phyloP scores from a whole-genome alignment of 371 early-diverging fungal species.

The Mortierella sp. region DNA sequence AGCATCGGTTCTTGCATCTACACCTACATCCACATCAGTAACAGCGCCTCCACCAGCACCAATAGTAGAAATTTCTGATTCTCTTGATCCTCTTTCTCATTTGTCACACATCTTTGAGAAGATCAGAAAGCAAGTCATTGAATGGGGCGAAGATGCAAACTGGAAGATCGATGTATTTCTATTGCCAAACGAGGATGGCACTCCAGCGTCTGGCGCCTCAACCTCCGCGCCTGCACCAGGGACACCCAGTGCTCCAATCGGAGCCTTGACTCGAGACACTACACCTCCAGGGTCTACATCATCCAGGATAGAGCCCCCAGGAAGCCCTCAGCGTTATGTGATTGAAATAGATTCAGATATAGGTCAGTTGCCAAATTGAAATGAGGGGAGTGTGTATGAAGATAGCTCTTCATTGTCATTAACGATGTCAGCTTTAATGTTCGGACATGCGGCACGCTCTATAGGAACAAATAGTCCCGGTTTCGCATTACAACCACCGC shows the following conservation, averaged over 20 bases:
- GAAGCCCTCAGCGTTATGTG: slow-evolving; percentile 8
- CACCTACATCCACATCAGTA: not conserved
- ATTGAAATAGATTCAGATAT: slow-evolving; percentile 9
- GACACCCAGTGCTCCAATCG: slow-evolving; percentile 4
- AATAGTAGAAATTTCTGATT: slow-evolving; percentile 22
- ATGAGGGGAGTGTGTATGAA: not conserved
- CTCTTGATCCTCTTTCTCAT: slow-evolving; percentile 46
- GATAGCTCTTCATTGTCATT: not conserved
- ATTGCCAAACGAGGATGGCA: slow-evolving; percentile 41
- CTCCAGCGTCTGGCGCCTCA: slow-evolving; percentile 2
- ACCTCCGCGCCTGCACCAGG: slow-evolving; percentile 10
- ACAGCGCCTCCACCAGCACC: not conserved
- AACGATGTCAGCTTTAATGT: not conserved
- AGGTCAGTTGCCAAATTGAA: not conserved
- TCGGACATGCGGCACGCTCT: not conserved
- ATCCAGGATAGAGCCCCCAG: slow-evolving; percentile 11
- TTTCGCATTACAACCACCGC: slow-evolving; percentile 37
- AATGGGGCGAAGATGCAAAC: slow-evolving; percentile 57
- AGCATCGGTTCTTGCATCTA: not conserved
- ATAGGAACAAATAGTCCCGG: slow-evolving; percentile 1
- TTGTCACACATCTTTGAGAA: slow-evolving; percentile 48
- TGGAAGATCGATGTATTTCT: slow-evolving; percentile 56
- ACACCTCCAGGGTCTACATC: not conserved
- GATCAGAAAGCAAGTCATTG: slow-evolving; percentile 51
- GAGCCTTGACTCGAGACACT: not conserved